phyloP scores from a whole-genome alignment of 2,329 filamentous ascomycete species.

The Botrytis galanthina region DNA sequence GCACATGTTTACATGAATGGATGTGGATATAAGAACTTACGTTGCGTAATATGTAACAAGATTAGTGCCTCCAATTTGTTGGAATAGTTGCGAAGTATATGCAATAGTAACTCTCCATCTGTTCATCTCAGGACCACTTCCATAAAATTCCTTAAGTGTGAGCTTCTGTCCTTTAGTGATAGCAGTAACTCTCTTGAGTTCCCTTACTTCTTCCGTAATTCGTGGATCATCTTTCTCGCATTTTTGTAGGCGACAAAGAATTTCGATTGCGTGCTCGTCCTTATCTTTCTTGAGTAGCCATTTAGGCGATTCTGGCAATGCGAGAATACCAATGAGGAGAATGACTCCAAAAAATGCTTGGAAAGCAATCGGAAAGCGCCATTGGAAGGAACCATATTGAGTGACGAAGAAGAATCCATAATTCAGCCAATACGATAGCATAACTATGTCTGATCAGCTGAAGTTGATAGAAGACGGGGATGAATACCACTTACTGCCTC shows the following conservation, averaged over 20 bases:
- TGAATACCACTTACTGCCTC: constrained; percentile 42
- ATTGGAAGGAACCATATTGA: constrained; percentile 51
- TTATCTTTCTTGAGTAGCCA: constrained; percentile 40
- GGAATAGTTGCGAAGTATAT: constrained; percentile 50
- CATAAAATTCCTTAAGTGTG: constrained; percentile 27
- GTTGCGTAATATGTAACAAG: constrained; percentile 48
- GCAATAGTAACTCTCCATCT: constrained; percentile 54
- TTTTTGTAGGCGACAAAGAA: constrained; percentile 34
- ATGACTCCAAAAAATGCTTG: constrained; percentile 59
- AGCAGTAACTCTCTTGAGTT: constrained; percentile 39
- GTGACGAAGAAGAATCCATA: constrained; percentile 55
- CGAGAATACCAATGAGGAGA: constrained; percentile 53
- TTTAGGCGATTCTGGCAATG: constrained; percentile 51
- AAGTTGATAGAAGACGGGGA: background rate
- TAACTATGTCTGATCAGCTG: constrained; percentile 15
- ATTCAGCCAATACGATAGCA: constrained; percentile 58
- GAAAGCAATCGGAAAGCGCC: constrained; percentile 62
- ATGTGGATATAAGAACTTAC: constrained; percentile 45
- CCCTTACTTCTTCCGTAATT: constrained; percentile 29
- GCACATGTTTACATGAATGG: background rate
- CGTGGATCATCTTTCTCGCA: constrained; percentile 19
- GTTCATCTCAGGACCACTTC: constrained; percentile 46
- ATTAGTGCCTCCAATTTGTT: constrained; percentile 49
- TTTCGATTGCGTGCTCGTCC: constrained; percentile 27
- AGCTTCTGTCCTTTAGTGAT: constrained; percentile 35